These are phyloP conservation scores for Lipomyces oligophaga DNA, from an alignment of 805 yeast species.

Conservation along the genomic window DNA sequence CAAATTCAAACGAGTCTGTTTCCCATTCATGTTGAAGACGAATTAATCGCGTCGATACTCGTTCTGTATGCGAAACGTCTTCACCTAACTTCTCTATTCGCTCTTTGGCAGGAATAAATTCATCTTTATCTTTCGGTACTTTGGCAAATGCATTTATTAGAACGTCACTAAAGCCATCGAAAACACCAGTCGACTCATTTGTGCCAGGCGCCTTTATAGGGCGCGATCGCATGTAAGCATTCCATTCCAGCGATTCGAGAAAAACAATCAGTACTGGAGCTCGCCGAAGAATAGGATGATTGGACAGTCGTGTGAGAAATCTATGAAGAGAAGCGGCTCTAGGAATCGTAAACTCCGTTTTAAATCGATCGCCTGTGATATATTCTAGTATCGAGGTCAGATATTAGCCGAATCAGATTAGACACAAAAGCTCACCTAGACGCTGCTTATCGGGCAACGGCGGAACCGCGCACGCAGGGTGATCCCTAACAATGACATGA, in stretches of 20 bases:
- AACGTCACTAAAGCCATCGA: slow-evolving; percentile 83
- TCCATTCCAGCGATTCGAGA: slow-evolving; percentile 72
- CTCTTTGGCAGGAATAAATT: slow-evolving; percentile 77
- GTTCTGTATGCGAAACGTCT: slow-evolving; percentile 73
- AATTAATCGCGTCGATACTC: slow-evolving; percentile 66
- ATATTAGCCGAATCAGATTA: not conserved
- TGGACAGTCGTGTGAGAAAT: slow-evolving; percentile 66
- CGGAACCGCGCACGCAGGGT: slow-evolving; percentile 82
- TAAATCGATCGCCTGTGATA: slow-evolving; percentile 88
- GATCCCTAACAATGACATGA: slow-evolving; percentile 69
- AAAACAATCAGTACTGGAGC: slow-evolving; percentile 70
- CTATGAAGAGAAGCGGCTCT: slow-evolving; percentile 76
- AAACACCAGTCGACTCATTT: slow-evolving; percentile 41
- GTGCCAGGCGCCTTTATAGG: slow-evolving; percentile 41
- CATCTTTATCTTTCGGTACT: slow-evolving; percentile 59
- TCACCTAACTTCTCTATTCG: slow-evolving; percentile 80
- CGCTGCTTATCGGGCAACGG: slow-evolving; percentile 92
- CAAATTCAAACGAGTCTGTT: slow-evolving; percentile 67
- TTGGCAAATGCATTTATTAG: slow-evolving; percentile 92
- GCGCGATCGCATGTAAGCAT: slow-evolving; percentile 50
- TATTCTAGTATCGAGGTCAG: slow-evolving; percentile 49
- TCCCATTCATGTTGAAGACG: slow-evolving; percentile 69
- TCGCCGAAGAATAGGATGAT: slow-evolving; percentile 67
- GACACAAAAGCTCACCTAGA: slow-evolving; percentile 38
- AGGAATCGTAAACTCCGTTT: slow-evolving; percentile 75